Percentiles rank a stretch among this genome's conserved stretches.
Evolutionary conservation across 1,284 basidiomycete species (phyloP).

Genomic region (Moniliella sp.): DNA sequence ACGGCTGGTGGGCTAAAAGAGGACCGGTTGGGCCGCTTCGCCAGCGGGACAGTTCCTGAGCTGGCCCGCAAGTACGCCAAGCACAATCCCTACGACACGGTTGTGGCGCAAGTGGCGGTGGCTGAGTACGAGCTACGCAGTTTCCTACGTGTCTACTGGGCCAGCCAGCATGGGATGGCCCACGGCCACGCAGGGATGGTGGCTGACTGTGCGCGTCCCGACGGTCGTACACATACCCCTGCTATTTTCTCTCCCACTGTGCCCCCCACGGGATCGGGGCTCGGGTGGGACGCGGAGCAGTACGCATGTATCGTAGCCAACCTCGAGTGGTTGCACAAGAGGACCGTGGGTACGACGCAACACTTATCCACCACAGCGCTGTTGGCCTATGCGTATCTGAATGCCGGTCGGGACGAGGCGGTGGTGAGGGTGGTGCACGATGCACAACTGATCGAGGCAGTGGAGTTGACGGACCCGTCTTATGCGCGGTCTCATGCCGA

Average conservation of each 20-base stretch:
- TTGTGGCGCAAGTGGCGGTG: background rate
- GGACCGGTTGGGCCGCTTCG: too few relatives aligned
- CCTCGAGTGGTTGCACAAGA: background rate
- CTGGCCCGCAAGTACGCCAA: background rate
- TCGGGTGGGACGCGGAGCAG: too few relatives aligned
- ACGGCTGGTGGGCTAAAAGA: too few relatives aligned
- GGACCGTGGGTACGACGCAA: background rate
- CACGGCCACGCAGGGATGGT: background rate
- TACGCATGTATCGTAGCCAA: background rate
- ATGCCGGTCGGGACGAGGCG: slow-evolving; percentile 21
- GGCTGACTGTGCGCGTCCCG: background rate
- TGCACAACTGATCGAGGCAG: slow-evolving; percentile 13
- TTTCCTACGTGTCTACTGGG: background rate
- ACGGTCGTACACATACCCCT: background rate
- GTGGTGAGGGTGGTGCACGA: slow-evolving; percentile 18
- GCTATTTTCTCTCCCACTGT: too few relatives aligned
- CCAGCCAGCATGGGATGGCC: background rate
- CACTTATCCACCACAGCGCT: background rate
- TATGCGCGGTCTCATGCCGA: slow-evolving; percentile 6
- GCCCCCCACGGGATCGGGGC: background rate
- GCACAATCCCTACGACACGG: too few relatives aligned
- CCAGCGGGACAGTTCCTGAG: too few relatives aligned
- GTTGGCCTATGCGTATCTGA: slow-evolving; percentile 5
- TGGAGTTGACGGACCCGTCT: slow-evolving; percentile 6
- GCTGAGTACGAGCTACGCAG: background rate